Base-by-base conservation (phyloP, 768 basidiomycete genomes). In the Calocybe cyanea region DNA sequence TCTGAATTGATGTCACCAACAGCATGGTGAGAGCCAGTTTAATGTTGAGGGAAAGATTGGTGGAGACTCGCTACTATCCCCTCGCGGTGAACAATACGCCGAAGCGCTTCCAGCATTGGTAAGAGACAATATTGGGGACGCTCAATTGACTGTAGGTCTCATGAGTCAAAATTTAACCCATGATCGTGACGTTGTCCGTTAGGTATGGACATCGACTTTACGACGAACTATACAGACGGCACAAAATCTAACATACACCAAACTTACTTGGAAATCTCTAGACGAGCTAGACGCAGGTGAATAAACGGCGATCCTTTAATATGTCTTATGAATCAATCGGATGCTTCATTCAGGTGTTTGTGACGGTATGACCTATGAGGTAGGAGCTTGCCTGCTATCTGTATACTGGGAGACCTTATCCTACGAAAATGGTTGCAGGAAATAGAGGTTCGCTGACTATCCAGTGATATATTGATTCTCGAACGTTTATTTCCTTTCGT, bases 121-220 rank as follows among this genome's bases (percentile, higher is more conserved):
- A 57, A 84, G 75, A 44, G 84, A 95, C 50, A 95, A 94, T 56
- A 85, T 97, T 39, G 96, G 95, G 19, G 82, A 93, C 56, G 85
- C 84, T 2, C 80, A 83, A 0, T 65, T 98, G 52, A 97, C 92
- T 35, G 93, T 92, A 47, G 39, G 76, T 66, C 9, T 37, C 31
- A 13, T 44, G 23, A 10, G n/a, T 14, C 11, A 19, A 14, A 19
- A 38, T 13, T 44, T 23, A 19, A 11, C 40, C 38, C 46, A 14
- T 10, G 18, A 36, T 40, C 28, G 6, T 51, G 24, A 35, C 40
- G 4, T 50, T 14, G 50, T 40, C 21, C 28, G 25, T 7, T 51
- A 94, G 91, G 89, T 98, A 21, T 99, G 96, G 96, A 99, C 96
- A 2, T 98, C 95, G n/a, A 99, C 96, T 0, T 72, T 99, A 41